Percentiles rank a stretch among this genome's conserved stretches.
phyloP scores from a whole-genome alignment of 1,139 yeast genomes.

The Kodamaea sp. region DNA sequence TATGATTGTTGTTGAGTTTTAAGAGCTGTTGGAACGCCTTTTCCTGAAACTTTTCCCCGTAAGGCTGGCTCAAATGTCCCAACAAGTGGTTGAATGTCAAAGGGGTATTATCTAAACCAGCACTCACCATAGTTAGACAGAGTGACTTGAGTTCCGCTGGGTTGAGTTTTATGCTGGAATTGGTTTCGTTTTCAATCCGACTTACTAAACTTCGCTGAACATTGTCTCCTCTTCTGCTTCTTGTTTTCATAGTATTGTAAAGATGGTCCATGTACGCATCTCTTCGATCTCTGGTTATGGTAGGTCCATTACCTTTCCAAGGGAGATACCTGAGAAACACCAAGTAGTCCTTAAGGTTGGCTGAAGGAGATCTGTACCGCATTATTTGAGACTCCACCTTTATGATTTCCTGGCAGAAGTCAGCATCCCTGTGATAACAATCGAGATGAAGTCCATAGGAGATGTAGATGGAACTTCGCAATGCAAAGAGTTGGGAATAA shows the following conservation, averaged over 20 bases:
- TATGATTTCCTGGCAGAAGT: conserved; percentile 54
- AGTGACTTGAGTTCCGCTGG: conserved; percentile 56
- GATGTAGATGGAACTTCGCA: conserved; percentile 56
- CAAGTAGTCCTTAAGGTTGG: conserved; percentile 62
- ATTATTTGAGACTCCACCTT: conserved; percentile 66
- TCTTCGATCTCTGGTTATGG: conserved; percentile 45
- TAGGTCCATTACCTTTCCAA: conserved; percentile 30
- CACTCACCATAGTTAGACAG: conserved; percentile 76
- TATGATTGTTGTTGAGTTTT: conserved; percentile 26
- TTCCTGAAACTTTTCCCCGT: conserved; percentile 48
- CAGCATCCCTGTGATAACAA: conserved; percentile 37
- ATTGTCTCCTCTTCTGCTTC: conserved; percentile 17
- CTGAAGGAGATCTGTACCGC: conserved; percentile 60
- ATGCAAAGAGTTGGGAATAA: conserved; percentile 53
- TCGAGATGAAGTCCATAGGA: conserved; percentile 63
- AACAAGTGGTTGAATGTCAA: conserved; percentile 60
- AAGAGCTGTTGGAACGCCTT: conserved; percentile 39
- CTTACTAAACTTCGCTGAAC: neutral
- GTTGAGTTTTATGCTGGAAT: conserved; percentile 18
- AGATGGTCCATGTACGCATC: conserved; percentile 55
- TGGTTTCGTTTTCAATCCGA: neutral
- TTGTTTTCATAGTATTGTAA: conserved; percentile 6
- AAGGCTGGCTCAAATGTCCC: conserved; percentile 59
- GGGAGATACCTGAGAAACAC: conserved; percentile 49
- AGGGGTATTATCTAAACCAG: conserved; percentile 76